phyloP scores from a whole-genome alignment of 352 stramenopile genomes.

The Globisporangium cystogenes region DNA sequence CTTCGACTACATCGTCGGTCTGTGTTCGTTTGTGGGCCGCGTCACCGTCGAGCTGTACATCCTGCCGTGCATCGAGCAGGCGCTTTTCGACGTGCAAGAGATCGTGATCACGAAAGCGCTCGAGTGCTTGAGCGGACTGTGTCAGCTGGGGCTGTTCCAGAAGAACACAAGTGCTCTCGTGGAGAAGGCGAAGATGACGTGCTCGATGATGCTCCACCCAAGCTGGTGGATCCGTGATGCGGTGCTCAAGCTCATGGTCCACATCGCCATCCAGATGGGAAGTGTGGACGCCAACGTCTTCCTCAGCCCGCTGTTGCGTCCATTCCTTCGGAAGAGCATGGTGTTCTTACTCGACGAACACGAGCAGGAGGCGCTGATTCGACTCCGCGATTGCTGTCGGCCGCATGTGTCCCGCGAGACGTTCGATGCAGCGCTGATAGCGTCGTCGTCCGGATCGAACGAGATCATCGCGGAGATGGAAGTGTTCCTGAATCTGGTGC shows the following conservation, averaged over 20 bases:
- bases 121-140: conserved; percentile 87
- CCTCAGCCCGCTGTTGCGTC: conserved; percentile 80
- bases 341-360: conserved; percentile 65
- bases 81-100: conserved; percentile 95
- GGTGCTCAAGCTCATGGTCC: conserved; percentile 81
- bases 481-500: conserved; percentile 20
- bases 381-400: conserved; percentile 57
- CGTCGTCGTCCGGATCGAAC: conserved; percentile 40
- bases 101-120: conserved; percentile 93
- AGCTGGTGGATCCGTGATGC: conserved; percentile 88
- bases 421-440: conserved; percentile 76
- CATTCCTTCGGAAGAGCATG: conserved; percentile 87
- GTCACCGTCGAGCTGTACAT: conserved; percentile 95
- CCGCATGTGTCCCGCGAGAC: conserved; percentile 75
- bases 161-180: conserved; percentile 72
- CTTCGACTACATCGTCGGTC: conserved; percentile 92
- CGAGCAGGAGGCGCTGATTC: conserved; percentile 41
- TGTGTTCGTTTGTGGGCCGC: conserved; percentile 93
- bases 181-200: conserved; percentile 83
- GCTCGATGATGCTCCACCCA: conserved; percentile 80
- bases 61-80: conserved; percentile 96
- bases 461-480: conserved; percentile 59
- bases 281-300: conserved; percentile 91
- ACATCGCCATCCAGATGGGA: conserved; percentile 83
- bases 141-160: conserved; percentile 91